Evolutionary conservation across 2,329 filamentous ascomycete species (phyloP).

Genomic region (Fusarium camptoceras): DNA sequence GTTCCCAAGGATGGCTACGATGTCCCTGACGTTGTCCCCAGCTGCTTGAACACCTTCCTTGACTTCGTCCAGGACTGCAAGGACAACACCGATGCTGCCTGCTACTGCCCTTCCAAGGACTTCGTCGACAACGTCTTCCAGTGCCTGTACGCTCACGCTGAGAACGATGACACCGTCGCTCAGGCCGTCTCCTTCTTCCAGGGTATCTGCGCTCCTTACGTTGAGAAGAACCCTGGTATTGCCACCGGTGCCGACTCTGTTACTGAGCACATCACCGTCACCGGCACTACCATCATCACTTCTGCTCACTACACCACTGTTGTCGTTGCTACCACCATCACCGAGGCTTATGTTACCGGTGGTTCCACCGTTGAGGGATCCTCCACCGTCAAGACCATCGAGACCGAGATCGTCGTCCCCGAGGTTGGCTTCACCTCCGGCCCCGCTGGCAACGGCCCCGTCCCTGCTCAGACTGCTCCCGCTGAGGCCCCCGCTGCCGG

Average conservation of each 20-base stretch:
- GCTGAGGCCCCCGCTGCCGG: constrained; percentile 54
- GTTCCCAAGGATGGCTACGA: constrained; percentile 47
- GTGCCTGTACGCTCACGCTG: constrained; percentile 83
- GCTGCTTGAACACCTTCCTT: constrained; percentile 93
- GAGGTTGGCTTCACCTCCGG: constrained; percentile 62
- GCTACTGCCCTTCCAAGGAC: constrained; percentile 85
- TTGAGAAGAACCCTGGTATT: constrained; percentile 84
- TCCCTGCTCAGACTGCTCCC: constrained; percentile 53
- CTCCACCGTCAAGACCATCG: constrained; percentile 61
- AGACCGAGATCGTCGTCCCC: constrained; percentile 65
- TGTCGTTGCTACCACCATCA: constrained; percentile 60
- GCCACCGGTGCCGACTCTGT: constrained; percentile 77
- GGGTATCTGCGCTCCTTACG: constrained; percentile 85
- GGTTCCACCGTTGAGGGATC: constrained; percentile 60
- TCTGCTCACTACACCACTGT: constrained; percentile 64
- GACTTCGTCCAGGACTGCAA: constrained; percentile 74
- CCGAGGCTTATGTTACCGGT: constrained; percentile 63
- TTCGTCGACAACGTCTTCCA: constrained; percentile 84
- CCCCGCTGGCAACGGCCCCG: constrained; percentile 35
- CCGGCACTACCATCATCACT: constrained; percentile 62
- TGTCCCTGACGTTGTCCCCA: constrained; percentile 77
- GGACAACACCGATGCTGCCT: constrained; percentile 83
- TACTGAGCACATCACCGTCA: constrained; percentile 69
- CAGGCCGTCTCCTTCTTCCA: constrained; percentile 85
- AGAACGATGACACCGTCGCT: constrained; percentile 72